Conservation (phyloP, 2,329 filamentous ascomycete genomes). For the Alternaria sp. region DNA sequence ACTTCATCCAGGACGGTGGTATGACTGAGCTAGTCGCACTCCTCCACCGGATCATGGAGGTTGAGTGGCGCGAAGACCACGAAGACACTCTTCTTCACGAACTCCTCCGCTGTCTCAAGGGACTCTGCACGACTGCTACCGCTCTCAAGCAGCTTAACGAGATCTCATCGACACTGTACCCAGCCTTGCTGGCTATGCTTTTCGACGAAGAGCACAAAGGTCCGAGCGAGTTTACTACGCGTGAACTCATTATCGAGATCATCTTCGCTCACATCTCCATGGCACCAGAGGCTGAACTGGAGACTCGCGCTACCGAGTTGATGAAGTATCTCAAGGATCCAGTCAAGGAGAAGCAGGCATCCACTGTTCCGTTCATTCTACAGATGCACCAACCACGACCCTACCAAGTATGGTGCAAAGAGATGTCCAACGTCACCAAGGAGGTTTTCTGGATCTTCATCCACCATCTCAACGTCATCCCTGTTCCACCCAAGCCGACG, state of each 20-base stretch:
- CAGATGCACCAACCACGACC: conserved; percentile 88
- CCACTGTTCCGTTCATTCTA: conserved; percentile 84
- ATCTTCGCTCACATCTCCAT: conserved; percentile 88
- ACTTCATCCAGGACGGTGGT: conserved; percentile 86
- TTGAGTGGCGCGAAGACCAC: conserved; percentile 98
- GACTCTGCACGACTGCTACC: conserved; percentile 87
- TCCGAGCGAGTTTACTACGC: conserved; percentile 93
- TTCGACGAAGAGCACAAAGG: conserved; percentile 99
- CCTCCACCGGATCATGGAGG: conserved; percentile 88
- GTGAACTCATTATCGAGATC: conserved; percentile 87
- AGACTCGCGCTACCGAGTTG: conserved; percentile 75
- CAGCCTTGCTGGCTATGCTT: conserved; percentile 84
- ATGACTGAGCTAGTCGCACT: conserved; percentile 91
- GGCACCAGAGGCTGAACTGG: conserved; percentile 63
- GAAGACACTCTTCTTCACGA: conserved; percentile 94
- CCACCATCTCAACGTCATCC: conserved; percentile 88
- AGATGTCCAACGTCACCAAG: conserved; percentile 91
- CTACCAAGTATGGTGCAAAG: conserved; percentile 93
- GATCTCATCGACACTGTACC: conserved; percentile 84
- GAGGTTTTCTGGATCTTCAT: conserved; percentile 99
- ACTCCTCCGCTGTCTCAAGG: conserved; percentile 90
- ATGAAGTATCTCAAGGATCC: conserved; percentile 83
- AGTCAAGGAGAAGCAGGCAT: conserved; percentile 72
- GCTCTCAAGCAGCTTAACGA: conserved; percentile 83
- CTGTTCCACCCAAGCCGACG: conserved; percentile 60